Evolutionary conservation across 1,284 basidiomycete species (phyloP), one percentile per base, ranked within the genome.

Genomic region (Termitomyces sp.): DNA sequence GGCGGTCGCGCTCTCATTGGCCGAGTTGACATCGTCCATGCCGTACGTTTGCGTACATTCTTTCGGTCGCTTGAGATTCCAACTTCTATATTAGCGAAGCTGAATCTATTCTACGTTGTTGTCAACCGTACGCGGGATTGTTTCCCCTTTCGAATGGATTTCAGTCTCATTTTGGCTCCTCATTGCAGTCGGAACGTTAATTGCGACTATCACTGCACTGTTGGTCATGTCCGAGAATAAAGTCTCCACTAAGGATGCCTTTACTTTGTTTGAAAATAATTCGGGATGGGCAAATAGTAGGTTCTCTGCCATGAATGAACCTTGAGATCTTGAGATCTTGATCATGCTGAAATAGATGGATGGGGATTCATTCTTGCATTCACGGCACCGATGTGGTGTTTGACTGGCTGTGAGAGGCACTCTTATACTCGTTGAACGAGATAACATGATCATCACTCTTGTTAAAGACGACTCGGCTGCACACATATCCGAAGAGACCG

Each of bases 331-430:
- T 5, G 10, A 14, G 31, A n/a, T 11, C 10, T 33, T 8, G 16
- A 28, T 30, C 18, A 38, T 39, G n/a, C 46, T 5, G 3, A 42
- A 37, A 19, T 57, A 86, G 84, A 78, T 66, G 83, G 80, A 11
- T 87, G 83, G 83, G 83, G 85, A 0, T 88, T 89, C 64, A 68
- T 89, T 56, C 66, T 89, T 18, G 75, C 85, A 0, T 87, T 89
- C 61, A 84, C 83, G 0, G 76, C 83, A 1, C 83, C 85, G 0
- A 88, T 88, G 81, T 90, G 87, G 87, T 85, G 83, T 1, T 66
- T 88, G 45, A 88, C 86, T 0, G 84, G 84, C 49, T 89, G 85
- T 85, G 54, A 61, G 81, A 63, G 50, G 10, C 35, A 57, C 21
- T 28, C 38, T 46, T 40, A 26, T 42, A 28, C 30, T 30, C 10